Evolutionary conservation across 805 yeast genomes (phyloP).

Genomic region (Ogataea angusta): DNA sequence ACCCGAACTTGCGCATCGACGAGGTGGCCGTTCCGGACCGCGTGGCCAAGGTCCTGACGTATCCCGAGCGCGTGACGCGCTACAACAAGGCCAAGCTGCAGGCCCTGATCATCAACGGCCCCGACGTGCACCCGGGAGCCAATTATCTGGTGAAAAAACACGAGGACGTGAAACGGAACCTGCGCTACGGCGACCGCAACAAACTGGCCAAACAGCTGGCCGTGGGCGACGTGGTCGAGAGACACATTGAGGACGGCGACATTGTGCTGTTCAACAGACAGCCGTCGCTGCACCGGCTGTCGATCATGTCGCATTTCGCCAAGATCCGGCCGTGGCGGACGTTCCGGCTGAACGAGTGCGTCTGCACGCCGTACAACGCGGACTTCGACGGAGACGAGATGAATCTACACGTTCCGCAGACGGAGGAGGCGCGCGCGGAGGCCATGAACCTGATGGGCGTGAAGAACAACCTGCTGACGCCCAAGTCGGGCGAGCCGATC

Average conservation of each 20-base stretch:
- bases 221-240: conserved; percentile 91
- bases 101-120: conserved; percentile 74
- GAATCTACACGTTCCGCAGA: conserved; percentile 98
- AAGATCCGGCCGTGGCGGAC: conserved; percentile 98
- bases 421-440: conserved; percentile 98
- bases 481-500: conserved; percentile 97
- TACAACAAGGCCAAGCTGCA: conserved; percentile 81
- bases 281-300: conserved; percentile 92
- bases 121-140: conserved; percentile 92
- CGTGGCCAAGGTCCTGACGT: conserved; percentile 92
- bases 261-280: conserved; percentile 94
- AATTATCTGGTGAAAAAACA: conserved; percentile 81
- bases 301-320: conserved; percentile 93
- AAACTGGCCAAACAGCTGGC: conserved; percentile 72
- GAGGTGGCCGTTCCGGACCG: conserved; percentile 98
- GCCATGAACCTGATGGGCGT: conserved; percentile 99
- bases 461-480: conserved; percentile 88
- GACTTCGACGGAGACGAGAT: conserved; percentile 99
- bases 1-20: conserved; percentile 90
- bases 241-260: conserved; percentile 97
- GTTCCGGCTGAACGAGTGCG: conserved; percentile 95
- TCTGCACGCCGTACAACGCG: conserved; percentile 98
- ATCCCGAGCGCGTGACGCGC: conserved; percentile 90
- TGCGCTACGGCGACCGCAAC: conserved; percentile 82
- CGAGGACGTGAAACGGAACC: conserved; percentile 82